Conservation (phyloP, 257 asterid species). For the Eustoma russellianum region DNA sequence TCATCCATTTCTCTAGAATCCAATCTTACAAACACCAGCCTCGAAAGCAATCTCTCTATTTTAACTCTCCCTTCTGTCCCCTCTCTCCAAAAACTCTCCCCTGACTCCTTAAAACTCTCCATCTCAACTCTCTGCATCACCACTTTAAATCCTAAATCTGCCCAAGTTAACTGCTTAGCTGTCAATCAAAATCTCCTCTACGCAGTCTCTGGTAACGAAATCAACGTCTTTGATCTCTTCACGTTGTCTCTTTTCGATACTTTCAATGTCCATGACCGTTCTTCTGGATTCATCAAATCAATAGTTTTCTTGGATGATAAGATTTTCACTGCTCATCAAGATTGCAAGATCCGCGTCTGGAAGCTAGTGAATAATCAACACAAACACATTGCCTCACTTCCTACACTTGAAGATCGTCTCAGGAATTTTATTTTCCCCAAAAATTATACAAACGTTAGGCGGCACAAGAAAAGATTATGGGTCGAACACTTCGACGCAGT, state of each 20-base stretch:
- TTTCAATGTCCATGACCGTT: constrained; percentile 19
- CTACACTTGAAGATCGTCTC: constrained; percentile 49
- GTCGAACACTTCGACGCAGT: constrained; percentile 71
- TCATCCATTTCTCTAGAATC: constrained; percentile 36
- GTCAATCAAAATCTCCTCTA: constrained; percentile 53
- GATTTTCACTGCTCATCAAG: constrained; percentile 75
- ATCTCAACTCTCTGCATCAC: constrained; percentile 23
- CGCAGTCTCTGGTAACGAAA: constrained; percentile 50
- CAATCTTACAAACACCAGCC: constrained; percentile 23
- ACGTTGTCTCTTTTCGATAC: constrained; percentile 30
- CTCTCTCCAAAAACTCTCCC: constrained; percentile 53
- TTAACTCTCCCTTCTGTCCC: constrained; percentile 74
- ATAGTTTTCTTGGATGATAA: constrained; percentile 35
- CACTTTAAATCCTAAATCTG: constrained; percentile 21
- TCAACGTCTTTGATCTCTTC: constrained; percentile 36
- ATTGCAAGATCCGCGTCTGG: constrained; percentile 71
- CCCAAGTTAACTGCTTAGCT: constrained; percentile 36
- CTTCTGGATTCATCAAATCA: constrained; percentile 56
- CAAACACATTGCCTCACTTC: constrained; percentile 45
- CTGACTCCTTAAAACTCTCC: constrained; percentile 22
- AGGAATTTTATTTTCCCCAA: constrained; percentile 36
- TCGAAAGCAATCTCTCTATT: constrained; percentile 59
- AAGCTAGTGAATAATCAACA: constrained; percentile 24
- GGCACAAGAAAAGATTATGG: constrained; percentile 64
- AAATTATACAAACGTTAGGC: constrained; percentile 46